Evolutionary conservation across 2,329 filamentous ascomycete species (phyloP).

Genomic region (Didymosphaeria variabile): DNA sequence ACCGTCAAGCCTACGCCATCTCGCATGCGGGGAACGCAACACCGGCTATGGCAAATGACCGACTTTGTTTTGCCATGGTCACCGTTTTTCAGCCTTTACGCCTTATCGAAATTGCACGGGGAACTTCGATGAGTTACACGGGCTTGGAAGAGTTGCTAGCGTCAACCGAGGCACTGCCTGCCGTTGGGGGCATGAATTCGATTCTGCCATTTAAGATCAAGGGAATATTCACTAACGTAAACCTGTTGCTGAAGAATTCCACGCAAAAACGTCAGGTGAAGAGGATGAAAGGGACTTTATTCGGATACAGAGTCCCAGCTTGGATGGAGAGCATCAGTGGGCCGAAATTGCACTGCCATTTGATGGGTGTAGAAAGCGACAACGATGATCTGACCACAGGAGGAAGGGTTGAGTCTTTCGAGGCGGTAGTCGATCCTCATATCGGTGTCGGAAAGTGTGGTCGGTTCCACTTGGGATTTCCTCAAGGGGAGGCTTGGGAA

Average conservation of each 20-base stretch:
- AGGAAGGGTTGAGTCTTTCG: slow-evolving; percentile 50
- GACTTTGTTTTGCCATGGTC: slow-evolving; percentile 53
- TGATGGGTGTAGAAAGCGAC: slow-evolving; percentile 29
- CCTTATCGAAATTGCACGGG: slow-evolving; percentile 33
- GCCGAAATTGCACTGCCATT: slow-evolving; percentile 48
- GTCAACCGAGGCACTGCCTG: slow-evolving; percentile 22
- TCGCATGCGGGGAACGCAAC: slow-evolving; percentile 40
- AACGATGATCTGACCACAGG: slow-evolving; percentile 42
- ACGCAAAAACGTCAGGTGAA: slow-evolving; percentile 12
- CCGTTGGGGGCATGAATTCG: slow-evolving; percentile 47
- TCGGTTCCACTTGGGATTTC: slow-evolving; percentile 55
- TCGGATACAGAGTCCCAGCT: slow-evolving; percentile 51
- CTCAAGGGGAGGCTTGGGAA: slow-evolving; percentile 53
- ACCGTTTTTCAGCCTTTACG: slow-evolving; percentile 51
- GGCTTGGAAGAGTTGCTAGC: slow-evolving; percentile 28
- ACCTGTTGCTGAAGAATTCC: slow-evolving; percentile 26
- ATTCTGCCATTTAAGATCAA: slow-evolving; percentile 51
- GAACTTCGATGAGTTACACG: slow-evolving; percentile 25
- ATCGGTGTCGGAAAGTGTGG: slow-evolving; percentile 53
- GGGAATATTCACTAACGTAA: slow-evolving; percentile 48
- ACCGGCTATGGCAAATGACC: slow-evolving; percentile 43
- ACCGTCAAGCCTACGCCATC: slow-evolving; percentile 46
- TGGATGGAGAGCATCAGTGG: slow-evolving; percentile 55
- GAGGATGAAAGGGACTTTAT: slow-evolving; percentile 49
- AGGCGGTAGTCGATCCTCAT: slow-evolving; percentile 42